Conservation (phyloP, 495 filamentous ascomycete species). For the Parachaetomium inaequale region DNA sequence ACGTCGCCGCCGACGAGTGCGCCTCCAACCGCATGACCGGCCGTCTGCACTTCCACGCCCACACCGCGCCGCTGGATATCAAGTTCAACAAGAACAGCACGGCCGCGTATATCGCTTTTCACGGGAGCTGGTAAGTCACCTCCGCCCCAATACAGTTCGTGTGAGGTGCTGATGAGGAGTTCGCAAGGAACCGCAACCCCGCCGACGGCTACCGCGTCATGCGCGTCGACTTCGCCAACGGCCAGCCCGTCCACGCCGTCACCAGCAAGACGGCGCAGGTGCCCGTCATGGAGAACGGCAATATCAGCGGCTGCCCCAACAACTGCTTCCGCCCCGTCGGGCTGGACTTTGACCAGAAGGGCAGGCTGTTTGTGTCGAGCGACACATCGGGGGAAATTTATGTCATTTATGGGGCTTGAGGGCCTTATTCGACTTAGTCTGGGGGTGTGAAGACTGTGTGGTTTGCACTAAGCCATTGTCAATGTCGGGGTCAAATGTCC, state of each 20-base stretch:
- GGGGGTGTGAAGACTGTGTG: not conserved
- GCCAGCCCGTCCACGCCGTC: conserved; percentile 39
- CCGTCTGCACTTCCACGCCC: conserved; percentile 49
- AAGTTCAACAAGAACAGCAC: conserved; percentile 43
- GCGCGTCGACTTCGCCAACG: conserved; percentile 45
- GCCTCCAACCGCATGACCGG: conserved; percentile 39
- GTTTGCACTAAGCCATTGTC: too few relatives aligned
- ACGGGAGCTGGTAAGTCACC: conserved; percentile 51
- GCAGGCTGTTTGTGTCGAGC: conserved; percentile 47
- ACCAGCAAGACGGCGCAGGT: conserved; percentile 41
- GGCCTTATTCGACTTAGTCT: not conserved
- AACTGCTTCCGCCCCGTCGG: conserved; percentile 51
- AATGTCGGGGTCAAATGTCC: too few relatives aligned
- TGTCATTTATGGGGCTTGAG: conserved; percentile 38
- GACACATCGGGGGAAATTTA: conserved; percentile 50
- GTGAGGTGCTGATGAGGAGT: too few relatives aligned
- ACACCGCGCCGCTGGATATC: conserved; percentile 56
- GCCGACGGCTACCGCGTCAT: conserved; percentile 48
- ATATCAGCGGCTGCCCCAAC: conserved; percentile 33
- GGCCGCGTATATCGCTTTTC: conserved; percentile 51
- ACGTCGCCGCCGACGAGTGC: conserved; percentile 22
- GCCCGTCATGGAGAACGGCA: conserved; percentile 46
- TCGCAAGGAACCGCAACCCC: conserved; percentile 43
- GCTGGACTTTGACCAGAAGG: conserved; percentile 46
- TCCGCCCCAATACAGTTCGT: not conserved